Conservation (phyloP, 23 red algal species). For the Pyropia yezoensis region DNA sequence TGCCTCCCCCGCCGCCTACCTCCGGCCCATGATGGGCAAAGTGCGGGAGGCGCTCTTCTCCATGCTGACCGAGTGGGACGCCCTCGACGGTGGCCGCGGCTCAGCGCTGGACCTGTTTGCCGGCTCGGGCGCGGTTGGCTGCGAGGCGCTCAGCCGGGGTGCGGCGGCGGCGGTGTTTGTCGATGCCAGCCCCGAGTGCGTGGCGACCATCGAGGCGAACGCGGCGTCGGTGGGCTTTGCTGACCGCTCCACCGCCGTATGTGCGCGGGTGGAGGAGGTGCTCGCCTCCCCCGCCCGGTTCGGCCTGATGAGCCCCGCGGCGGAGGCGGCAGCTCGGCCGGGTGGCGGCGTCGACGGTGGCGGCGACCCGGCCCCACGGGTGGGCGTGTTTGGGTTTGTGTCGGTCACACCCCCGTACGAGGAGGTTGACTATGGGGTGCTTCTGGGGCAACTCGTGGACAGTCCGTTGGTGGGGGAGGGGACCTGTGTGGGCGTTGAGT, state of each 20-base stretch:
- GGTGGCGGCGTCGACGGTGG: slow-evolving; percentile 7
- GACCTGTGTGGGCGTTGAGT: slow-evolving; percentile 92
- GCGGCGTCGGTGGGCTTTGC: slow-evolving; percentile 26
- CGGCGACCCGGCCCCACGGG: not conserved
- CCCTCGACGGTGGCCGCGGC: slow-evolving; percentile 34
- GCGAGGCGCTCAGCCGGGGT: slow-evolving; percentile 81
- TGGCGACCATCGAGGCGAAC: slow-evolving; percentile 31
- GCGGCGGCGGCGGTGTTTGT: slow-evolving; percentile 74
- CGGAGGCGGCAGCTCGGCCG: not conserved
- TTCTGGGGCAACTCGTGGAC: slow-evolving; percentile 58
- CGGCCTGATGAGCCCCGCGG: not conserved
- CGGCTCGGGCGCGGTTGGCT: slow-evolving; percentile 79
- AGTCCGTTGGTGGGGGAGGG: slow-evolving; percentile 69
- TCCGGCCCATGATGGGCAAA: slow-evolving; percentile 94
- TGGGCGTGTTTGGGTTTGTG: slow-evolving; percentile 41
- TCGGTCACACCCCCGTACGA: slow-evolving; percentile 96
- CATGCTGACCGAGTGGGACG: slow-evolving; percentile 41
- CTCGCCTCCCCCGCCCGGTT: slow-evolving; percentile 17
- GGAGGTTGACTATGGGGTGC: slow-evolving; percentile 80
- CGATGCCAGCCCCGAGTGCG: slow-evolving; percentile 51
- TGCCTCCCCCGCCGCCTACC: slow-evolving; percentile 74
- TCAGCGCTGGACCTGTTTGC: slow-evolving; percentile 75
- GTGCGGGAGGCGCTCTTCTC: slow-evolving; percentile 87
- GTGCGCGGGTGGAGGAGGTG: slow-evolving; percentile 48
- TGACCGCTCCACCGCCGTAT: slow-evolving; percentile 26